Evolutionary conservation across 225 moss, liverwort and hornwort species (phyloP).

Genomic region (Ulota crispa): DNA sequence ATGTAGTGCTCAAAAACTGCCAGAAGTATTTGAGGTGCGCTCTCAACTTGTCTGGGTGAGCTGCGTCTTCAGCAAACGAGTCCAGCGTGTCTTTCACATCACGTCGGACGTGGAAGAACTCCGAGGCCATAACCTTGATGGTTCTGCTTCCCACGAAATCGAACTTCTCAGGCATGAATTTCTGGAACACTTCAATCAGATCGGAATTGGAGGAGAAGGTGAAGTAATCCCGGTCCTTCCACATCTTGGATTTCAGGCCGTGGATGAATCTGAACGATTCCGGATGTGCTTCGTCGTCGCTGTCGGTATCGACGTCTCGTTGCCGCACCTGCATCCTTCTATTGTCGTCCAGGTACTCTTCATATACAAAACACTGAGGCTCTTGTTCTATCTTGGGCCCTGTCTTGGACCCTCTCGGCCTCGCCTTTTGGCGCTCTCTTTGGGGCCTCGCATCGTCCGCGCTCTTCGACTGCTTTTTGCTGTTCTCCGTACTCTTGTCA

Average conservation of each 20-base stretch:
- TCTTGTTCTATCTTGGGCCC: background rate
- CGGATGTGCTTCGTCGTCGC: background rate
- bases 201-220: background rate
- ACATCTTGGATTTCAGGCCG: background rate
- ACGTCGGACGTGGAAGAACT: constrained; percentile 10
- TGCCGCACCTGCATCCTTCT: fast-evolving
- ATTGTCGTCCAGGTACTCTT: background rate
- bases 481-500: background rate
- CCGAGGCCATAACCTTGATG: background rate
- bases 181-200: background rate
- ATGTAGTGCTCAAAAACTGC: constrained; percentile 5
- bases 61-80: background rate
- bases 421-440: too few species aligned
- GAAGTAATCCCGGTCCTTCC: constrained; percentile 19
- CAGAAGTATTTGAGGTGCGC: constrained; percentile 9
- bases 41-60: background rate
- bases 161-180: constrained; percentile 18
- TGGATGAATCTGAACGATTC: constrained; percentile 17
- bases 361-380: background rate
- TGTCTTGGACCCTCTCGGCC: too few species aligned
- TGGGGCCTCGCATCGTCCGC: background rate
- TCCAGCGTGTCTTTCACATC: background rate
- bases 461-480: background rate
- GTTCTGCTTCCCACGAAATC: background rate
- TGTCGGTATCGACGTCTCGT: background rate